Base-by-base conservation (phyloP, 1,139 yeast species). In the Suhomyces bolitotheri region DNA sequence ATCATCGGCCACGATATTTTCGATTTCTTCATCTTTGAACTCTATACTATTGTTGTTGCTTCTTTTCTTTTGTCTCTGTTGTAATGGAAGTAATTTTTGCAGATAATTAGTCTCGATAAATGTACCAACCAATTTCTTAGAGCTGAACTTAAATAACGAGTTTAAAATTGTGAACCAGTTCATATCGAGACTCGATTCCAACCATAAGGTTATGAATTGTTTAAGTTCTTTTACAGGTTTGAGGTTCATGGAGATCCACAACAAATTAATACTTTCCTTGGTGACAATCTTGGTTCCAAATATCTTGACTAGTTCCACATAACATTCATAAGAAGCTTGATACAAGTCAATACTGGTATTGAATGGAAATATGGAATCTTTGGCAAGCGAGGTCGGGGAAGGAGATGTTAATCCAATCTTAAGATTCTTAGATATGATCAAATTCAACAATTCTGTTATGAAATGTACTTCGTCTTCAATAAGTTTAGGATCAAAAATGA, bases 1-100 rank as follows among this genome's bases (percentile, higher is more conserved):
- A 12, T 47, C 67, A 34, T 53, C 64, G 3, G 58, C 64, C 1
- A 70, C 76, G 32, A 71, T 71, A 30, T 62, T 66, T 40, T 71
- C 74, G 26, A 65, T 62, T 40, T 71, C 78, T 41, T 71, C 77
- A 45, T 70, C 76, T 29, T 58, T 61, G 40, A 71, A 67, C 23
- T 63, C 71, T 19, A 66, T 55, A 12, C 50, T 48, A 15, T 49
- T 49, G 16, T 44, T 22, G 73, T 14, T 41, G 45, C 36, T 58
- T 58, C 49, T 69, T 68, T 53, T 28, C 21, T 71, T 71, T 39
- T 63, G 69, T 45, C 76, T 54, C 44, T 71, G 76, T 47, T 56
- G 62, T 34, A 70, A 58, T 4, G 76, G 76, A 29, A 71, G 52
- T 17, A 71, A 50, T 43, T 70, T 71, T 33, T 65, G 73, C 41